Conservation (phyloP, 805 yeast genomes). For the Yarrowia deformans region DNA sequence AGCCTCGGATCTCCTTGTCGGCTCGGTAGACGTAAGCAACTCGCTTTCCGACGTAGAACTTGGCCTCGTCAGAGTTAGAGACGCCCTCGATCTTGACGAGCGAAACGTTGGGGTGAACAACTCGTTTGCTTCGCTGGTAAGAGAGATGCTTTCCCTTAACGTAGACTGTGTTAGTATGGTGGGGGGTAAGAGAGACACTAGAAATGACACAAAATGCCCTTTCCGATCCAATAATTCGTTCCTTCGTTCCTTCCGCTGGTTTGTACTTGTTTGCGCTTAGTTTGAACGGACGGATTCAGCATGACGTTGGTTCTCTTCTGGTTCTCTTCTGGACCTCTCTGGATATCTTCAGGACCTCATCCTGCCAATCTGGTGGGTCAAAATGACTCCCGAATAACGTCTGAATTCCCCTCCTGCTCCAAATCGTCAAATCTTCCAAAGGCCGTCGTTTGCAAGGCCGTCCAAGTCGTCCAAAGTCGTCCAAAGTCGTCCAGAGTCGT, state of each 20-base stretch:
- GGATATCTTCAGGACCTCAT: no score
- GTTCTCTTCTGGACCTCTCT: no score
- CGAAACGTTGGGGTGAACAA: constrained; percentile 97
- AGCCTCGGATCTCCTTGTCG: constrained; percentile 96
- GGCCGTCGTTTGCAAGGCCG: neutral
- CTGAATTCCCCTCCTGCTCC: neutral
- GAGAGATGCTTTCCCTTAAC: constrained; percentile 99
- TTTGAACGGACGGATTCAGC: neutral
- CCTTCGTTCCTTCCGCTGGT: no score
- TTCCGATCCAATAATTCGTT: neutral
- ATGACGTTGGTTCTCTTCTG: no score
- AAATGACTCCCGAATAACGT: neutral
- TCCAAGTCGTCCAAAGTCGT: neutral
- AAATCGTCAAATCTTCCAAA: neutral
- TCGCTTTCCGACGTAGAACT: constrained; percentile 99
- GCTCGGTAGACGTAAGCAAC: constrained; percentile 99
- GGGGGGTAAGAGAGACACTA: no score
- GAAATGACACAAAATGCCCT: no score
- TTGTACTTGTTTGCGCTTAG: neutral
- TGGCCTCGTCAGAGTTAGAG: constrained; percentile 87
- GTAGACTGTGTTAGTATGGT: constrained; percentile 62
- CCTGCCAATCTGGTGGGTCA: neutral
- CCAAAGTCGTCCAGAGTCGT: neutral
- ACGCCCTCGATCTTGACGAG: constrained; percentile 98
- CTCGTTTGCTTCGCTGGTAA: constrained; percentile 99